phyloP scores from a whole-genome alignment of 345 rosid species.

The Syzygium grande region DNA sequence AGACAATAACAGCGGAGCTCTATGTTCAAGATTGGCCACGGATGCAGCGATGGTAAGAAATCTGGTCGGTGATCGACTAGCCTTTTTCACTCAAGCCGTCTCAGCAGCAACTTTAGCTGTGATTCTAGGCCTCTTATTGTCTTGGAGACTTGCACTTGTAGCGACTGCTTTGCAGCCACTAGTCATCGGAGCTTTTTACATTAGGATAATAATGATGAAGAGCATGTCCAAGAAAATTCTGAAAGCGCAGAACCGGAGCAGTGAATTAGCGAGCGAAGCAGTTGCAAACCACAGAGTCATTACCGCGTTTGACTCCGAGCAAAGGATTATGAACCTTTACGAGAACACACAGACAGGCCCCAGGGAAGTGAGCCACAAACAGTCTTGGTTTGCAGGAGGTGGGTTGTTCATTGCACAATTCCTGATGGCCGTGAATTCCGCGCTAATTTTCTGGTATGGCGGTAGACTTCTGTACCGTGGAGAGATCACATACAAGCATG shows the following conservation, averaged over 20 bases:
- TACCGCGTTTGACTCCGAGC: conserved; percentile 20
- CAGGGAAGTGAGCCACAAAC: conserved; percentile 14
- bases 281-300: conserved; percentile 21
- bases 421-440: conserved; percentile 5
- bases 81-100: conserved; percentile 17
- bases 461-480: conserved; percentile 11
- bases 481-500: conserved; percentile 5
- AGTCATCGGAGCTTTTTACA: conserved; percentile 16
- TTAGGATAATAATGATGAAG: conserved; percentile 14
- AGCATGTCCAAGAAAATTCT: conserved; percentile 14
- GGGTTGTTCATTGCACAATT: conserved; percentile 19
- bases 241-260: conserved; percentile 19
- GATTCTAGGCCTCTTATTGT: conserved; percentile 6
- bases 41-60: conserved; percentile 19
- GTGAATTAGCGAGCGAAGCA: conserved; percentile 26
- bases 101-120: conserved; percentile 9
- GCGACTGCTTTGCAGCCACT: conserved; percentile 17
- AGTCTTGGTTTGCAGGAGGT: conserved; percentile 18
- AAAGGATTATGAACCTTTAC: conserved; percentile 15
- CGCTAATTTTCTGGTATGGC: conserved; percentile 24
- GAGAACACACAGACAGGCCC: conserved; percentile 4
- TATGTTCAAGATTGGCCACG: conserved; percentile 20
- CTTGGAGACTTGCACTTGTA: conserved; percentile 19
- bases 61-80: conserved; percentile 16
- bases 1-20: conserved; percentile 19